Percentiles rank a stretch among this genome's conserved stretches.
Evolutionary conservation across 2,329 filamentous ascomycete species (phyloP).

Genomic region (Aspergillus hiratsukae): DNA sequence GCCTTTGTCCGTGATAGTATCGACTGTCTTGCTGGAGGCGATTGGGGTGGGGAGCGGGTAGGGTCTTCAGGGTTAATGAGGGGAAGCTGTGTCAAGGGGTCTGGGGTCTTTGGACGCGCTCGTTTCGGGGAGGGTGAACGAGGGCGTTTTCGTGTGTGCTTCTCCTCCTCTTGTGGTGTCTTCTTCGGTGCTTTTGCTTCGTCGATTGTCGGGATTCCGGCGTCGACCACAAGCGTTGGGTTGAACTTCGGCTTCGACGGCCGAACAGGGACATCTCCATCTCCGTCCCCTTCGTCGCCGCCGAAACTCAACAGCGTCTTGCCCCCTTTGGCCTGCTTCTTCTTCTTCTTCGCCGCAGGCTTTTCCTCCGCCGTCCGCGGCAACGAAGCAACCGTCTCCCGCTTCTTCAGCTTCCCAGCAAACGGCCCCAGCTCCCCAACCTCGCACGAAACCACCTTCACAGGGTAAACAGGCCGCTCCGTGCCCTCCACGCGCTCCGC

Average conservation of each 20-base stretch:
- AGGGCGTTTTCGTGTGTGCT: conserved; percentile 26
- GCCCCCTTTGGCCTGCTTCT: conserved; percentile 18
- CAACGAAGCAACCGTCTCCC: conserved; percentile 32
- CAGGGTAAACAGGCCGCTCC: conserved; percentile 80
- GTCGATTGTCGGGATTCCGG: conserved; percentile 15
- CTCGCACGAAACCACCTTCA: conserved; percentile 59
- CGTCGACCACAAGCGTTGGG: conserved; percentile 39
- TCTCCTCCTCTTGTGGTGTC: conserved; percentile 7
- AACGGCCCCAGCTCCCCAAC: conserved; percentile 44
- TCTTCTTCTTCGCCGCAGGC: conserved; percentile 28
- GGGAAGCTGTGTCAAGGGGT: conserved; percentile 42
- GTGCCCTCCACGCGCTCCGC: conserved; percentile 72
- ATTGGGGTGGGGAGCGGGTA: conserved; percentile 27
- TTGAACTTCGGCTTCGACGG: conserved; percentile 47
- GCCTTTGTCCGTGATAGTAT: conserved; percentile 41
- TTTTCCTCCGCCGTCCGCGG: conserved; percentile 21
- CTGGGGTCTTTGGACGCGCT: conserved; percentile 33
- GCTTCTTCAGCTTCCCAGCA: conserved; percentile 42
- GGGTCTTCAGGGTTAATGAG: conserved; percentile 43
- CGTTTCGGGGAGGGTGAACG: conserved; percentile 30
- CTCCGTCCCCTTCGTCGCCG: conserved; percentile 34
- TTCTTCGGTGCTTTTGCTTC: conserved; percentile 10
- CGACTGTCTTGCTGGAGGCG: conserved; percentile 31
- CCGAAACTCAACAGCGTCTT: not conserved
- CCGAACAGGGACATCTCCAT: conserved; percentile 31